These are phyloP conservation scores for Petasospora rhodanensis DNA, from an alignment of 1,139 yeast species.

Conservation along the genomic window DNA sequence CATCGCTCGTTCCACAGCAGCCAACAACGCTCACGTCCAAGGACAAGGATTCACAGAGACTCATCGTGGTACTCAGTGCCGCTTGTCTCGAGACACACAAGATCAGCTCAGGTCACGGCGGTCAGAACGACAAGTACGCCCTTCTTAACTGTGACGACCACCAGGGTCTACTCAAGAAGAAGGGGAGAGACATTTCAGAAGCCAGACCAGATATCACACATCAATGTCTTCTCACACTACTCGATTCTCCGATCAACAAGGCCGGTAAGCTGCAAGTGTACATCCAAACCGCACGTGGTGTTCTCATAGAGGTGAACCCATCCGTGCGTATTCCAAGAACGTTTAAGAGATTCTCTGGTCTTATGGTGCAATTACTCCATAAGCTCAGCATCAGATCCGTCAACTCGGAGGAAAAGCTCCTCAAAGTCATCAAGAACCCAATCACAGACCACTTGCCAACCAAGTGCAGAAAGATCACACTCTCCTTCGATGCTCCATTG, in stretches of 20 bases:
- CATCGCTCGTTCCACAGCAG: conserved; percentile 77
- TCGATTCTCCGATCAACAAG: conserved; percentile 95
- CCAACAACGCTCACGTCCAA: conserved; percentile 78
- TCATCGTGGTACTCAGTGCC: conserved; percentile 88
- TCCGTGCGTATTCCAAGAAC: conserved; percentile 97
- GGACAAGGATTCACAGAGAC: conserved; percentile 78
- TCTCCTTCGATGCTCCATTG: conserved; percentile 91
- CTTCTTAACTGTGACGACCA: conserved; percentile 96
- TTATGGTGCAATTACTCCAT: conserved; percentile 94
- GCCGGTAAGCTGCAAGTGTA: conserved; percentile 96
- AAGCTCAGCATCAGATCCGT: conserved; percentile 90
- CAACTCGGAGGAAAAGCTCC: conserved; percentile 87
- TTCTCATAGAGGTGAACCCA: conserved; percentile 91
- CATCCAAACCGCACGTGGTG: conserved; percentile 93
- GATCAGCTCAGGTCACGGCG: conserved; percentile 59
- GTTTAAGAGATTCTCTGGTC: conserved; percentile 92
- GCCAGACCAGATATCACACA: conserved; percentile 98
- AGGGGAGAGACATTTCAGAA: conserved; percentile 96
- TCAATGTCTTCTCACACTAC: conserved; percentile 84
- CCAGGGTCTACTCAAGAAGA: conserved; percentile 88
- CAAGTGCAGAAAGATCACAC: conserved; percentile 88
- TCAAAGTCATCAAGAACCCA: conserved; percentile 94
- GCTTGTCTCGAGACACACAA: conserved; percentile 96
- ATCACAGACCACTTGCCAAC: conserved; percentile 95
- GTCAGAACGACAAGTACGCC: conserved; percentile 90